phyloP scores from a whole-genome alignment of 306 rosid genomes.

The Gynostemma pentaphyllum region DNA sequence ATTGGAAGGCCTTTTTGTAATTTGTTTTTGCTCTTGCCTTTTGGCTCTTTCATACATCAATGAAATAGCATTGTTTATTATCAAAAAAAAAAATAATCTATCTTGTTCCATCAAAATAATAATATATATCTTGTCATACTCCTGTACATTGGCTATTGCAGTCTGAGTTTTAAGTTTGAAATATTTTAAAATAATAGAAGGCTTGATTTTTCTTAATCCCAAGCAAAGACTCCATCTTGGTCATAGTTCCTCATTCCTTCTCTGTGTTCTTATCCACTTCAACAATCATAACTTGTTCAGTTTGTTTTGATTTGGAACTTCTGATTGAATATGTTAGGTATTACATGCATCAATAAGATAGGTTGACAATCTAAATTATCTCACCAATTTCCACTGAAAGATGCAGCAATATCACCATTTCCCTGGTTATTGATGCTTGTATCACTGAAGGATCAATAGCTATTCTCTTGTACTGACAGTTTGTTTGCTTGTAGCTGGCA shows the following conservation, averaged over 20 bases:
- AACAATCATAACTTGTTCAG: not conserved
- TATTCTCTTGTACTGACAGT: not conserved
- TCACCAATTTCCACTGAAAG: not conserved
- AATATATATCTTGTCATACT: not conserved
- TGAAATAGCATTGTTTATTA: too few species aligned
- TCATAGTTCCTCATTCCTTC: too few species aligned
- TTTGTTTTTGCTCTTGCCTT: too few species aligned
- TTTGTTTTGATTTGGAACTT: not conserved
- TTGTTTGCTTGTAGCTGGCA: constrained; percentile 34
- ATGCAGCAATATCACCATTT: not conserved
- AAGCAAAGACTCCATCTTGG: too few species aligned
- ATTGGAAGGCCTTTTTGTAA: too few species aligned
- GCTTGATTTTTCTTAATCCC: not conserved
- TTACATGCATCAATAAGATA: not conserved
- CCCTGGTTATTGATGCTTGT: too few species aligned
- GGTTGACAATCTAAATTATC: too few species aligned
- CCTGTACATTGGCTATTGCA: not conserved
- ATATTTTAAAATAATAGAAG: not conserved
- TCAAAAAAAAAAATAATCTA: too few species aligned
- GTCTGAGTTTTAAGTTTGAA: not conserved
- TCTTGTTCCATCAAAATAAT: too few species aligned
- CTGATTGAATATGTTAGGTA: not conserved
- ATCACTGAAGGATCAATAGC: not conserved
- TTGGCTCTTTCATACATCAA: too few species aligned
- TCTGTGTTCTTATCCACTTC: too few species aligned